Conservation (phyloP, 2,329 filamentous ascomycete genomes). For the Fragosphaeria purpurea region DNA sequence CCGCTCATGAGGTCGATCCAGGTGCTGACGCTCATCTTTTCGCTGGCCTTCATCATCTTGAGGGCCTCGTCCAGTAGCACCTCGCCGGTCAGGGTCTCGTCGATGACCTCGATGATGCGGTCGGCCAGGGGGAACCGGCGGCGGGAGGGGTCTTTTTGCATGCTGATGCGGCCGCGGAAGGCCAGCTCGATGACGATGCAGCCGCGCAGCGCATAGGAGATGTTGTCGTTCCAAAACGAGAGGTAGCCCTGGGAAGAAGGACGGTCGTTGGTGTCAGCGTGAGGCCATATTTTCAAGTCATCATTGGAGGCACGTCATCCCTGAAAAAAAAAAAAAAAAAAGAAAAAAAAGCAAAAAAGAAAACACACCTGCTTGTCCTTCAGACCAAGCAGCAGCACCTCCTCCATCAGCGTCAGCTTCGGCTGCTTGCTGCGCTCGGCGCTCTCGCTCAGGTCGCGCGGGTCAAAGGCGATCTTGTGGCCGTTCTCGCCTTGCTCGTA, state of each 20-base stretch:
- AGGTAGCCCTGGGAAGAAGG: slow-evolving; percentile 67
- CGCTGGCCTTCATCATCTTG: slow-evolving; percentile 99
- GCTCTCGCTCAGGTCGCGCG: slow-evolving; percentile 92
- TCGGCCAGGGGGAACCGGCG: slow-evolving; percentile 89
- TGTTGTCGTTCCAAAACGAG: slow-evolving; percentile 99
- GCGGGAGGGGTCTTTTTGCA: slow-evolving; percentile 92
- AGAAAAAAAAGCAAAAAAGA: background rate
- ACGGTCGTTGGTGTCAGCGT: background rate
- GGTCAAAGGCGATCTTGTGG: slow-evolving; percentile 97
- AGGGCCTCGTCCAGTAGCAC: slow-evolving; percentile 93
- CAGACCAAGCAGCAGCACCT: slow-evolving; percentile 84
- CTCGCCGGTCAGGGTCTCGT: slow-evolving; percentile 92
- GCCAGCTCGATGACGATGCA: slow-evolving; percentile 98
- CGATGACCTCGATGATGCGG: slow-evolving; percentile 90
- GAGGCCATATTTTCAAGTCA: too few species aligned
- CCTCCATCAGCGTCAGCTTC: slow-evolving; percentile 97
- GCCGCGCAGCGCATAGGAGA: slow-evolving; percentile 91
- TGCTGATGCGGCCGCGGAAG: slow-evolving; percentile 90
- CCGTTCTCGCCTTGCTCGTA: slow-evolving; percentile 91
- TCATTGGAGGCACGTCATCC: too few species aligned
- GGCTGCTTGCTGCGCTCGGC: slow-evolving; percentile 95
- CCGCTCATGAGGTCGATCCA: slow-evolving; percentile 99
- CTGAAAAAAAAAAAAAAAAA: background rate
- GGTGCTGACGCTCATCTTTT: slow-evolving; percentile 98
- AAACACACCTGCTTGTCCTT: slow-evolving; percentile 89